phyloP scores from a whole-genome alignment of 768 basidiomycete species.

The Trametes sanguinea region DNA sequence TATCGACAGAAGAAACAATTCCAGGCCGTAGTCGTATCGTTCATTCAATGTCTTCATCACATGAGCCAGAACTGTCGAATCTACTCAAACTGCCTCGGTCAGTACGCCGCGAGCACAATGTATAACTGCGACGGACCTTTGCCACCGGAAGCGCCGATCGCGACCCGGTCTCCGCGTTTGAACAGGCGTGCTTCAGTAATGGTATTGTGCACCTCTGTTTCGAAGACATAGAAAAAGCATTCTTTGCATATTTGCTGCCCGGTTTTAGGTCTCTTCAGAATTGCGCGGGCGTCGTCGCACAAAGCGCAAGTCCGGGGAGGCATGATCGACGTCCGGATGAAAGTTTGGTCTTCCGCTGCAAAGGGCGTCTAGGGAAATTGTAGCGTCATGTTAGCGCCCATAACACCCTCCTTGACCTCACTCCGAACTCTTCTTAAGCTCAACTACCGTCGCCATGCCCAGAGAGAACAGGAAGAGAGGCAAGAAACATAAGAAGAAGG shows the following conservation, averaged over 20 bases:
- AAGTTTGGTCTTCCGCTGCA: conserved; percentile 13
- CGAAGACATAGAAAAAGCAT: conserved; percentile 96
- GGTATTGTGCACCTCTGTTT: conserved; percentile 97
- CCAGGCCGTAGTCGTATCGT: conserved; percentile 88
- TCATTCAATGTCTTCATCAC: conserved; percentile 96
- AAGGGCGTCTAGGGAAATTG: conserved; percentile 12
- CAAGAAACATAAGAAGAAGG: conserved; percentile 66
- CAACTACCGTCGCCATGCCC: conserved; percentile 51
- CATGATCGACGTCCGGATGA: conserved; percentile 48
- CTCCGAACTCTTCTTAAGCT: background rate
- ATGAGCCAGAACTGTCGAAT: conserved; percentile 96
- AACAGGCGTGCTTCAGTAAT: conserved; percentile 84
- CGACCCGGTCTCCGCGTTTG: conserved; percentile 86
- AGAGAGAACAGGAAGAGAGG: conserved; percentile 76
- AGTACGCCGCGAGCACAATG: background rate
- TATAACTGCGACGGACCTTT: conserved; percentile 63
- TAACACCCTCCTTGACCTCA: background rate
- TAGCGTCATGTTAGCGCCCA: conserved; percentile 6
- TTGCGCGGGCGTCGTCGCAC: conserved; percentile 75
- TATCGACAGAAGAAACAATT: conserved; percentile 91
- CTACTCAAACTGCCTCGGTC: conserved; percentile 42
- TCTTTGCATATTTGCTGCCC: conserved; percentile 96
- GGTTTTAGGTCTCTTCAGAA: conserved; percentile 94
- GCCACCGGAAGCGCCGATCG: conserved; percentile 97
- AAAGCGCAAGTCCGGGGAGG: conserved; percentile 79